Evolutionary conservation across 208 protist species (phyloP).

Genomic region (Wallacemonas sp.): DNA sequence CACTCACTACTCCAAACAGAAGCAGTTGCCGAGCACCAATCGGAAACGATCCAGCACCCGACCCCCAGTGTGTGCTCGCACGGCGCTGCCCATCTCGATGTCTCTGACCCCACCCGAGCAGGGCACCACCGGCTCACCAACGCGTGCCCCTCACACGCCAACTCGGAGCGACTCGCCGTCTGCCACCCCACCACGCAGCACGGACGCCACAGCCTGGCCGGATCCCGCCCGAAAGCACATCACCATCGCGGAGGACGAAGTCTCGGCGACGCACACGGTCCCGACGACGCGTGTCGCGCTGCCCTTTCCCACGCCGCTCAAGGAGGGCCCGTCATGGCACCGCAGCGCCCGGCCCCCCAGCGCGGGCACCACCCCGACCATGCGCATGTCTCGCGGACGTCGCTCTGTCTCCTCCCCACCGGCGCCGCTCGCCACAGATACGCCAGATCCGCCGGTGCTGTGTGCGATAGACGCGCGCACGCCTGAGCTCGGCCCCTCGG

Average conservation of each 20-base stretch:
- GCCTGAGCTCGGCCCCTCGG: not conserved
- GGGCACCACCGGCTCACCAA: no score
- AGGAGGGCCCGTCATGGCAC: no score
- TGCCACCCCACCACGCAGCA: not conserved
- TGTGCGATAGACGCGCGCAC: not conserved
- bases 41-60: no score
- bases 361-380: not conserved
- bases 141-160: no score
- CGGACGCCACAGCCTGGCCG: not conserved
- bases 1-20: no score
- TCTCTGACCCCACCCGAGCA: no score
- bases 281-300: not conserved
- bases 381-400: no score
- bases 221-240: conserved; percentile 4
- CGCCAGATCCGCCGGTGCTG: not conserved
- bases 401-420: no score
- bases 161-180: conserved; percentile 2
- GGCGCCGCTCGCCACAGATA: not conserved
- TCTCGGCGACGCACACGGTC: not conserved
- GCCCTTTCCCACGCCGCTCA: not conserved
- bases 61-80: no score
- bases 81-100: no score
- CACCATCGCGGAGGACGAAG: conserved; percentile 1
- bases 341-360: not conserved
- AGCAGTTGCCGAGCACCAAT: no score